Percentiles rank a stretch among this genome's conserved stretches.
phyloP scores from a whole-genome alignment of 2,329 filamentous ascomycete species.

The Neonectria sp. region DNA sequence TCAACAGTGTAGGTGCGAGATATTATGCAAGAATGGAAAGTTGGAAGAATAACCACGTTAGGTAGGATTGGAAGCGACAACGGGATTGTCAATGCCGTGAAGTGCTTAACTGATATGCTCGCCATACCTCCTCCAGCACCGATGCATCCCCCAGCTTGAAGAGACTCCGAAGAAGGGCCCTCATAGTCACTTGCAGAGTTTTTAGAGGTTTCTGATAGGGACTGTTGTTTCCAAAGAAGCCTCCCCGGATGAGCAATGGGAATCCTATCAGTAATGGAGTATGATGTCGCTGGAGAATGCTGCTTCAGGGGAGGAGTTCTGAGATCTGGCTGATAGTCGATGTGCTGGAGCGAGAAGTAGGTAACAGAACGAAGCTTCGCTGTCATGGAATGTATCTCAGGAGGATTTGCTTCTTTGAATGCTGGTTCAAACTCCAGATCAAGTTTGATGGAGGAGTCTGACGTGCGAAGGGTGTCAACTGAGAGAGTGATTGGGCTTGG shows the following conservation, averaged over 20 bases:
- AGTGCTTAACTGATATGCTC: background rate
- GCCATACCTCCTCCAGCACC: no score
- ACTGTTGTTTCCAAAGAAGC: background rate
- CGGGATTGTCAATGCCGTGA: background rate
- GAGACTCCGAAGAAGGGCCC: no score
- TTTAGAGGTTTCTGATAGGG: no score
- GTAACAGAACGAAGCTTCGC: background rate
- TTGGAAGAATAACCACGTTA: conserved; percentile 35
- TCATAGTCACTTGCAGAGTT: no score
- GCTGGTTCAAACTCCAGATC: conserved; percentile 37
- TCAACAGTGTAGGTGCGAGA: conserved; percentile 36
- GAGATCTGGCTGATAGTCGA: background rate
- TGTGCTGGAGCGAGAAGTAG: background rate
- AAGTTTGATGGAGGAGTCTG: conserved; percentile 19
- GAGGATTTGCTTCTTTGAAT: background rate
- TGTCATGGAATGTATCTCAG: background rate
- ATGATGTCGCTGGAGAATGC: background rate
- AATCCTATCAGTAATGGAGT: background rate
- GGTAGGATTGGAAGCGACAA: conserved; percentile 30
- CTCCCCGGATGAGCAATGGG: background rate
- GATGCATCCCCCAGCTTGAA: no score
- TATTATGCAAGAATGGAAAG: conserved; percentile 38
- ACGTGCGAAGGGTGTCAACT: conserved; percentile 31
- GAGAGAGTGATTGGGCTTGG: conserved; percentile 36
- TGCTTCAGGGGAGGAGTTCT: background rate